phyloP scores from a whole-genome alignment of 371 early-diverging fungal species.

The Mucor sp. region DNA sequence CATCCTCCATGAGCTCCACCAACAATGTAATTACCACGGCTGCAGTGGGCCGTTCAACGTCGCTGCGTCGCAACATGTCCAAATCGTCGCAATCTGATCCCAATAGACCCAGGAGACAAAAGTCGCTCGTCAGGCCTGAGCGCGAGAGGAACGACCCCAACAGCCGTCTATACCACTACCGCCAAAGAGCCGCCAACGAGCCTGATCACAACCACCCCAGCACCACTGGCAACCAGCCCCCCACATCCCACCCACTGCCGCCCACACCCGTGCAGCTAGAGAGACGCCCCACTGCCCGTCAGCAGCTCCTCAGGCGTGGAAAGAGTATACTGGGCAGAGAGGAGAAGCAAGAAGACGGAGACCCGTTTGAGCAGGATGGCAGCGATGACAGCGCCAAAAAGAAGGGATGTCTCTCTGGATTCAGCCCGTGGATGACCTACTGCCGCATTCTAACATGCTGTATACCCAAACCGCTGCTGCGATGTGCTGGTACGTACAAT shows the following conservation, averaged over 20 bases:
- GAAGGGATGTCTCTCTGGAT: constrained; percentile 3
- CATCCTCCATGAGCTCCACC: background rate
- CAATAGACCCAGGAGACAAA: constrained; percentile 40
- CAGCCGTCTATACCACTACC: constrained; percentile 57
- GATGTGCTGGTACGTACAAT: constrained; percentile 19
- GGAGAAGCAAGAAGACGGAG: constrained; percentile 28
- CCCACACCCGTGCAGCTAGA: constrained; percentile 9
- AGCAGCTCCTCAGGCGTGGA: constrained; percentile 35
- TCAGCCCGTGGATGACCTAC: constrained; percentile 52
- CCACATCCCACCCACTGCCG: background rate
- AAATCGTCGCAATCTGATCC: constrained; percentile 12
- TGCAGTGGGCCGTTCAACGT: constrained; percentile 12
- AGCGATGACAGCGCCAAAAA: background rate
- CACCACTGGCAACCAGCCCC: constrained; percentile 40
- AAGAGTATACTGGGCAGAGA: constrained; percentile 47
- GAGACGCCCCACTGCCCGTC: constrained; percentile 21
- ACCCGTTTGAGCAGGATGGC: background rate
- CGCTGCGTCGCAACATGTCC: constrained; percentile 17
- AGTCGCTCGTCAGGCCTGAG: constrained; percentile 73
- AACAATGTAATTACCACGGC: background rate
- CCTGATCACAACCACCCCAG: constrained; percentile 28
- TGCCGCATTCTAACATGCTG: constrained; percentile 60
- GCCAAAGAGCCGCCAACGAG: constrained; percentile 43
- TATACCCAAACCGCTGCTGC: constrained; percentile 39
- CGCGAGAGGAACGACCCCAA: constrained; percentile 61